Base-by-base conservation (phyloP, 1,139 yeast genomes). In the Suhomyces maxii region DNA sequence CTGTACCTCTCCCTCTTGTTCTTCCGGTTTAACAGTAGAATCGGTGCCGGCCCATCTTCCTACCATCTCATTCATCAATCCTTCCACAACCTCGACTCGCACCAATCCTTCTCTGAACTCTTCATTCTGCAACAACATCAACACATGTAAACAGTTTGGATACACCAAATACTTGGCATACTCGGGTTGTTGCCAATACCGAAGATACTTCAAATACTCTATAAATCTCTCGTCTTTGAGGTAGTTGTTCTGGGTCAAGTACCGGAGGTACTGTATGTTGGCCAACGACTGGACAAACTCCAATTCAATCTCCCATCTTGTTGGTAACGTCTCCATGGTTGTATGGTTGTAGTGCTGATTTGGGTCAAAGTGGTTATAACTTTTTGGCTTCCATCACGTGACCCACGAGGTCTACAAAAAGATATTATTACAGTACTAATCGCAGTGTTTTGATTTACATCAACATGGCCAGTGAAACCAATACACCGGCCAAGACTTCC, bases 241-340 rank as follows among this genome's bases (percentile, higher is more conserved):
- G 55, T 82, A 83, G 50, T 83, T 84, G 54, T 81, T 83, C 62
- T 87, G 95, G 0, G 95, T 95, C 38, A 87, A 68, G 56, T 80
- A 86, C 57, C 84, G 82, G 48, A 88, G 70, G 56, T 88, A 87
- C 63, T 83, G 90, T 37, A 89, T 83, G 60, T 87, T 88, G 14
- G 91, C 82, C 41, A 87, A 71, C n/a, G 91, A 82, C 64, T 87
- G 96, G 7, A 87, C 89, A 63, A 87, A 88, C 69, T 86, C 95
- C 32, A 86, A 73, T 58, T 86, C 95, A 32, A 86, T 81, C 57
- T 87, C 95, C 88, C 91, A 87, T 53, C 95, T 65, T 9, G 86
- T 79, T 11, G 95, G 93, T 26, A 84, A 52, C 25, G 51, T 44
- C 13, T 47, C 50, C 45, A 43, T 47, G 8, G 28, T 40, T 26